These are phyloP conservation scores for Antrodiella citrinella DNA, from an alignment of 768 basidiomycete genomes.

Conservation along the genomic window DNA sequence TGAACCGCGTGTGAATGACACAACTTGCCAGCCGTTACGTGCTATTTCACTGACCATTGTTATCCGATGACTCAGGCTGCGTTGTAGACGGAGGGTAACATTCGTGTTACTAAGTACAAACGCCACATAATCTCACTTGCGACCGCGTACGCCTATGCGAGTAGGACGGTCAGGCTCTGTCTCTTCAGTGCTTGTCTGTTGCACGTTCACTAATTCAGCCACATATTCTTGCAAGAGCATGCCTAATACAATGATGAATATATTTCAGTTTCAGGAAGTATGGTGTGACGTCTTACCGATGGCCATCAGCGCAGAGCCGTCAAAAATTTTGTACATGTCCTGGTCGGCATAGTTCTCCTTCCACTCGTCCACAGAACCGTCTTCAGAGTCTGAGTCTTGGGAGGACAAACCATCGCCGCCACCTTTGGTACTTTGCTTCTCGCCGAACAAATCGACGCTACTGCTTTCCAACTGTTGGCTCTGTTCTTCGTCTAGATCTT, in stretches of 20 bases:
- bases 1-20: too few relatives aligned
- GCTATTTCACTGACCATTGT: too few relatives aligned
- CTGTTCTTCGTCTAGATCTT: constrained; percentile 1
- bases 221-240: constrained; percentile 66
- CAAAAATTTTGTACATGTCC: constrained; percentile 72
- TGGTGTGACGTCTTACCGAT: constrained; percentile 59
- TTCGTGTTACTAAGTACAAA: too few relatives aligned
- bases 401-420: background rate
- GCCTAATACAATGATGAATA: constrained; percentile 31
- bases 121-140: too few relatives aligned
- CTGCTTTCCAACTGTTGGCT: background rate
- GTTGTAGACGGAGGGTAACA: too few relatives aligned
- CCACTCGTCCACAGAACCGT: background rate
- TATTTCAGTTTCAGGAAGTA: background rate
- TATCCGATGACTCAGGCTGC: too few relatives aligned
- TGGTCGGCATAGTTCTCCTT: constrained; percentile 13
- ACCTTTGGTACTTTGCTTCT: background rate
- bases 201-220: constrained; percentile 26
- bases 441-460: background rate
- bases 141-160: too few relatives aligned
- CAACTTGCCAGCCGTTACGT: too few relatives aligned
- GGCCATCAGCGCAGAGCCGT: constrained; percentile 67
- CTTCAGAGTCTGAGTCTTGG: background rate
- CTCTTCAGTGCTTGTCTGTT: too few relatives aligned
- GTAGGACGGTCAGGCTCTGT: too few relatives aligned